Evolutionary conservation across 495 filamentous ascomycete species (phyloP).

Genomic region (Hypoxylon trugodes): DNA sequence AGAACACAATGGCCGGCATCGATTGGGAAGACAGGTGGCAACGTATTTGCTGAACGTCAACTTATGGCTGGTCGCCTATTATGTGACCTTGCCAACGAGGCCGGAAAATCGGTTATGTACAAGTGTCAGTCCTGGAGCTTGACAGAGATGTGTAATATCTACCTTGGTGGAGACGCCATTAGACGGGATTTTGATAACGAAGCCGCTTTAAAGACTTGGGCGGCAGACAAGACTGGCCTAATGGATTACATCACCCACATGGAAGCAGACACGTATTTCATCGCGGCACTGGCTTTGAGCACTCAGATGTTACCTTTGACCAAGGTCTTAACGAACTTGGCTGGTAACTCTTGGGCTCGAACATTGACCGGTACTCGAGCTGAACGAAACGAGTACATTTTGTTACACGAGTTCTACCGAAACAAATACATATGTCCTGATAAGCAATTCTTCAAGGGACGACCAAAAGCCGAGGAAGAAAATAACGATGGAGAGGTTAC

Average conservation of each 20-base stretch:
- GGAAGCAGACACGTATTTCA: constrained; percentile 94
- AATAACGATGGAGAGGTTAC: constrained; percentile 70
- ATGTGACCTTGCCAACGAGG: constrained; percentile 95
- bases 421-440: constrained; percentile 99
- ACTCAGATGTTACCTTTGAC: constrained; percentile 93
- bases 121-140: constrained; percentile 98
- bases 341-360: constrained; percentile 97
- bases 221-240: constrained; percentile 79
- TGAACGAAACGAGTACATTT: constrained; percentile 98
- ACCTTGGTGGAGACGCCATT: constrained; percentile 71
- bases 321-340: constrained; percentile 94
- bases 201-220: constrained; percentile 86
- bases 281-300: constrained; percentile 85
- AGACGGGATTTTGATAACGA: constrained; percentile 89
- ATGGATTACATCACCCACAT: constrained; percentile 93
- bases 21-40: constrained; percentile 83
- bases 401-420: constrained; percentile 92
- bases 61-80: constrained; percentile 87
- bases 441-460: constrained; percentile 77
- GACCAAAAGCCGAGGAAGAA: constrained; percentile 70
- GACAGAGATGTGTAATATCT: constrained; percentile 94
- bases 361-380: constrained; percentile 94
- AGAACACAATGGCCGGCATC: constrained; percentile 87
- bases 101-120: constrained; percentile 95
- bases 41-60: constrained; percentile 91